Base-by-base conservation (phyloP, 345 rosid genomes). In the Aquilaria yunnanensis region DNA sequence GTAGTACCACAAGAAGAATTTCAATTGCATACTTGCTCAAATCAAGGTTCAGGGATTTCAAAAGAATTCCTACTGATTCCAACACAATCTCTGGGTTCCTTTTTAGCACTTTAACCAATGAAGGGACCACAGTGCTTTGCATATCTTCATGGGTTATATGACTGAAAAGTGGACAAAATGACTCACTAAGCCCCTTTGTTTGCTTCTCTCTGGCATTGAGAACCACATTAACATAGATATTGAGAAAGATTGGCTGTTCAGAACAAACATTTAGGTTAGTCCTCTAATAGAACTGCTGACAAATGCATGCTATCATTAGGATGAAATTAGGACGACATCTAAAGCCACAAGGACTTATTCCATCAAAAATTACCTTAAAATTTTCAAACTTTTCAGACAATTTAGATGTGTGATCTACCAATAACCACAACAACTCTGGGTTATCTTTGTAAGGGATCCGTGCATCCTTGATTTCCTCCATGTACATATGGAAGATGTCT, bases 71-170 rank as follows among this genome's bases (percentile, higher is more conserved):
- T 62, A 88, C 82, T 1, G 99, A 72, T 66, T 94, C 99, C 73
- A 94, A 64, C 49, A 83, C 84, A 77, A 94, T 86, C 76, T 94
- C 99, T 14, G 97, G 97, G 78, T 94, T 94, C 67, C 99, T 97
- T 79, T 88, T 94, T 66, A 94, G 71, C 99, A 90, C 86, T 84
- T 94, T 94, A 51, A 85, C 73, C 2, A 86, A 84, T 55, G 97
- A 74, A n/a, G 99, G 96, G 73, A 94, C 62, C 51, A 94, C 85
- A 56, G 75, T 70, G 67, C 74, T 82, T 70, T 86, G 95, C 69
- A 94, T 84, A 69, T 94, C 91, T 68, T 88, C 91, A 70, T 82
- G 93, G 32, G 82, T 77, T 76, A 88, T 71, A 33, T 67, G 78
- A 51, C 41, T 68, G 75, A 85, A 85, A 56, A 88, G 90, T 12